Evolutionary conservation across 768 basidiomycete species (phyloP).

Genomic region (Mycena alexandri): DNA sequence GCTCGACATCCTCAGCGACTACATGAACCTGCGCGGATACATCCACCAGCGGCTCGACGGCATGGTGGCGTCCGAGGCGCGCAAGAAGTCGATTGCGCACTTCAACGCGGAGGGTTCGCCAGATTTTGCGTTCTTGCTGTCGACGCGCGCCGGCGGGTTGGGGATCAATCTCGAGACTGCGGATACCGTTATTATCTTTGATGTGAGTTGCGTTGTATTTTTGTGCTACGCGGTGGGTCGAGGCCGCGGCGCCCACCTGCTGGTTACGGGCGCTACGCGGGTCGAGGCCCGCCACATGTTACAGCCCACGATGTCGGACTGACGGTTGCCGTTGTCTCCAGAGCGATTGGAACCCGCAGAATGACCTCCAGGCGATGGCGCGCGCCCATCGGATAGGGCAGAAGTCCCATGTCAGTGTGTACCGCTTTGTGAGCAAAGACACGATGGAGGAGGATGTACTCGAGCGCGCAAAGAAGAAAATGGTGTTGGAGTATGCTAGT

Average conservation of each 20-base stretch:
- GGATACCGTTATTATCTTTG: constrained; percentile 98
- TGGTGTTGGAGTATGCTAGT: constrained; percentile 99
- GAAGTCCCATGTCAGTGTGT: constrained; percentile 98
- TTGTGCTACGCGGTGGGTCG: too few species aligned
- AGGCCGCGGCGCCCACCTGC: too few species aligned
- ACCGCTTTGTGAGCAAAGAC: constrained; percentile 98
- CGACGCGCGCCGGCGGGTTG: constrained; percentile 96
- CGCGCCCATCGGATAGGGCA: constrained; percentile 99
- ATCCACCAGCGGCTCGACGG: constrained; percentile 96
- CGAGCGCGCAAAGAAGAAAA: constrained; percentile 98
- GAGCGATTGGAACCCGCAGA: constrained; percentile 99
- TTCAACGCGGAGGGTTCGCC: constrained; percentile 94
- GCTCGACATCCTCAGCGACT: constrained; percentile 98
- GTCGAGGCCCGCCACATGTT: background rate
- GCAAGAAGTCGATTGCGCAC: constrained; percentile 97
- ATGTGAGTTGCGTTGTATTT: constrained; percentile 69
- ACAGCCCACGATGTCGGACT: background rate
- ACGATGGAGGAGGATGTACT: constrained; percentile 99
- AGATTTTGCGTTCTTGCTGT: constrained; percentile 97
- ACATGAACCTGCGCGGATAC: constrained; percentile 91
- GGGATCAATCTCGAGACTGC: constrained; percentile 99
- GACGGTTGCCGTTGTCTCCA: constrained; percentile 45
- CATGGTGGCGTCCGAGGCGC: constrained; percentile 91
- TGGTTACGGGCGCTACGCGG: background rate
- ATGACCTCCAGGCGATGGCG: constrained; percentile 99